Evolutionary conservation across 2,329 filamentous ascomycete genomes (phyloP).

Genomic region (Aspergillus bombycis): DNA sequence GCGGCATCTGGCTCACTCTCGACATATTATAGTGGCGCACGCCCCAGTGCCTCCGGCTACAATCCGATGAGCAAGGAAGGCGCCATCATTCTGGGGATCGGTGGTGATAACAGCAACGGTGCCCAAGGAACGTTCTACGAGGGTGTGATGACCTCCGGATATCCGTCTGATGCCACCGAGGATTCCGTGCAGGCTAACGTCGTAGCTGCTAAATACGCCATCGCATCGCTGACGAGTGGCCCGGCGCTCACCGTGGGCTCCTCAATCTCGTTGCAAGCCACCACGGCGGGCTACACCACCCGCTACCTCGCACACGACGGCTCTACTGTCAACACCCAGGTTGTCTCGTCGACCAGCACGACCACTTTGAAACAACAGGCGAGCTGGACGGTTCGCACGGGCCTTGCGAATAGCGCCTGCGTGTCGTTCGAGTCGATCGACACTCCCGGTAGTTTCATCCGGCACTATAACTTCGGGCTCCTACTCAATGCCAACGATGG

Average conservation of each 20-base stretch:
- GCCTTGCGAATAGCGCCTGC: slow-evolving; percentile 61
- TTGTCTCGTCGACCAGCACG: slow-evolving; percentile 55
- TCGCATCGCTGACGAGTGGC: slow-evolving; percentile 52
- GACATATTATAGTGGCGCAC: slow-evolving; percentile 62
- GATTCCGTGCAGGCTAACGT: slow-evolving; percentile 63
- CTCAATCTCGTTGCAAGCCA: slow-evolving; percentile 58
- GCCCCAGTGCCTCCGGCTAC: slow-evolving; percentile 59
- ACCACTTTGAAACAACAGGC: slow-evolving; percentile 55
- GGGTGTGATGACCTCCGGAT: slow-evolving; percentile 66
- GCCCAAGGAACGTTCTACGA: slow-evolving; percentile 68
- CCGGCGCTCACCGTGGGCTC: slow-evolving; percentile 52
- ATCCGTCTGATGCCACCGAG: slow-evolving; percentile 63
- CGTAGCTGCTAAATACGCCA: slow-evolving; percentile 60
- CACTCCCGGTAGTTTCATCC: slow-evolving; percentile 60
- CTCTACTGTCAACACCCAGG: slow-evolving; percentile 57
- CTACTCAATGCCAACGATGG: slow-evolving; percentile 56
- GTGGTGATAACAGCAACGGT: slow-evolving; percentile 65
- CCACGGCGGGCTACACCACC: slow-evolving; percentile 57
- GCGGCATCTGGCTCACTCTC: slow-evolving; percentile 58
- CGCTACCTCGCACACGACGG: slow-evolving; percentile 60
- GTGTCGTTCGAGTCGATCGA: slow-evolving; percentile 65
- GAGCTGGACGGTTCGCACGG: slow-evolving; percentile 58
- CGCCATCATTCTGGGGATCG: slow-evolving; percentile 69
- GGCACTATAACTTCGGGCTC: slow-evolving; percentile 60
- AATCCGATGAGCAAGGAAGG: slow-evolving; percentile 68